Percentiles rank a stretch among this genome's conserved stretches.
phyloP scores from a whole-genome alignment of 116 monocot genomes.

The Iris pallida region DNA sequence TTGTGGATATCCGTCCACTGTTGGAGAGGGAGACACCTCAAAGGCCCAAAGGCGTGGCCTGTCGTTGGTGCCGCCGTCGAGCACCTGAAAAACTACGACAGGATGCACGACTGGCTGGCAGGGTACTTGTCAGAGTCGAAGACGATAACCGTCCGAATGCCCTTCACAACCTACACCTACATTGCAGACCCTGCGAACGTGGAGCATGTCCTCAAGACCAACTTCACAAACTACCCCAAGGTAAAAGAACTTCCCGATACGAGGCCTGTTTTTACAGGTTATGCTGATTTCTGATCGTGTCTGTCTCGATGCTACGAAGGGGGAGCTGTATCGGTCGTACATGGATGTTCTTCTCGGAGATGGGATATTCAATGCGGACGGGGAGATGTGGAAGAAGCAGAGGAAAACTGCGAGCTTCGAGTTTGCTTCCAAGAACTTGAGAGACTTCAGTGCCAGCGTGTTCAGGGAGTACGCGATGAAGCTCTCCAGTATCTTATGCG shows the following conservation, averaged over 20 bases:
- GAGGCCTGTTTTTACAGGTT: background rate
- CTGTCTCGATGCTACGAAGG: constrained; percentile 21
- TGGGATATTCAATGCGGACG: constrained; percentile 22
- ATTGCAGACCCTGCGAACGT: constrained; percentile 76
- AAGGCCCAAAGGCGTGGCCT: constrained; percentile 80
- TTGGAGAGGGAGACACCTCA: constrained; percentile 46
- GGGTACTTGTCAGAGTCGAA: constrained; percentile 48
- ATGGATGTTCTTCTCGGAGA: constrained; percentile 64
- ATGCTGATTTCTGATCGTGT: background rate
- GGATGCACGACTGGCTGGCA: constrained; percentile 91
- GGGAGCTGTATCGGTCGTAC: constrained; percentile 49
- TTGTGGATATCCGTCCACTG: constrained; percentile 67
- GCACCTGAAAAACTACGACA: constrained; percentile 68
- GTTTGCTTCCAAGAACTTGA: constrained; percentile 75
- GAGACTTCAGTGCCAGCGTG: constrained; percentile 54
- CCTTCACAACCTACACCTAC: constrained; percentile 71
- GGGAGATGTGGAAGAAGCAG: constrained; percentile 24
- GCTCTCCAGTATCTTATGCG: constrained; percentile 45
- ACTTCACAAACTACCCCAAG: constrained; percentile 88
- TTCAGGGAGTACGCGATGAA: constrained; percentile 60
- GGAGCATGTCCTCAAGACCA: constrained; percentile 73
- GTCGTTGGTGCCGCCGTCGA: constrained; percentile 67
- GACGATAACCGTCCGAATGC: constrained; percentile 59
- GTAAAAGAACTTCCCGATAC: constrained; percentile 6
- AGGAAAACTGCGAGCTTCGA: constrained; percentile 45